These are phyloP conservation scores for Gyrodon lividus DNA, from an alignment of 768 basidiomycete species.

Conservation along the genomic window DNA sequence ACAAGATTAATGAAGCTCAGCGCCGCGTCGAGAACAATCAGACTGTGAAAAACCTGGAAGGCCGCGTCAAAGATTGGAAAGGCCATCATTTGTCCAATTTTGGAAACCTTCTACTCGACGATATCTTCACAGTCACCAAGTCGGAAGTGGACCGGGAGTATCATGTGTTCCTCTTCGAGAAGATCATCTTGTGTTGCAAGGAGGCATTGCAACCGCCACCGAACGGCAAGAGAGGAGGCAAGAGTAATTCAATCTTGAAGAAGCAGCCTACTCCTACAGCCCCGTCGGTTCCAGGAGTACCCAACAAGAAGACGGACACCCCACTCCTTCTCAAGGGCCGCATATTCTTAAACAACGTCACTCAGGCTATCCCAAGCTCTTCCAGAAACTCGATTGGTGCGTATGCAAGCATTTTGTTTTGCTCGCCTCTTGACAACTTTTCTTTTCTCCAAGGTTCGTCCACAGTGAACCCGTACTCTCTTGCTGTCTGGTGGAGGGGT, in stretches of 20 bases:
- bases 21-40: conserved; percentile 88
- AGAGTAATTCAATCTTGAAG: conserved; percentile 88
- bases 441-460: conserved; percentile 39
- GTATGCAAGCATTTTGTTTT: conserved; percentile 28
- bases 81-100: conserved; percentile 95
- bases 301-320: conserved; percentile 71
- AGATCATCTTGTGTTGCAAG: conserved; percentile 98
- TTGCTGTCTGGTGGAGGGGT: conserved; percentile 93
- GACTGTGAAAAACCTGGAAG: conserved; percentile 82
- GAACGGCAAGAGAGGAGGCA: conserved; percentile 67
- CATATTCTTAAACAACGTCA: conserved; percentile 96
- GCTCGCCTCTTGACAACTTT: neutral
- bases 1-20: conserved; percentile 94
- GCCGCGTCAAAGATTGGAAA: conserved; percentile 97
- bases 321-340: conserved; percentile 91
- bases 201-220: conserved; percentile 65
- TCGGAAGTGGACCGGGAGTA: conserved; percentile 96
- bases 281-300: conserved; percentile 48
- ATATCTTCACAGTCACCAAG: conserved; percentile 94
- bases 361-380: conserved; percentile 65
- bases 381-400: conserved; percentile 60
- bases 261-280: conserved; percentile 60
- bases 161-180: conserved; percentile 97
- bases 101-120: conserved; percentile 91
- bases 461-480: conserved; percentile 62